Percentiles rank a stretch among this genome's conserved stretches.
Conservation (phyloP, 768 basidiomycete genomes). For the Xanthoconium purpureum region DNA sequence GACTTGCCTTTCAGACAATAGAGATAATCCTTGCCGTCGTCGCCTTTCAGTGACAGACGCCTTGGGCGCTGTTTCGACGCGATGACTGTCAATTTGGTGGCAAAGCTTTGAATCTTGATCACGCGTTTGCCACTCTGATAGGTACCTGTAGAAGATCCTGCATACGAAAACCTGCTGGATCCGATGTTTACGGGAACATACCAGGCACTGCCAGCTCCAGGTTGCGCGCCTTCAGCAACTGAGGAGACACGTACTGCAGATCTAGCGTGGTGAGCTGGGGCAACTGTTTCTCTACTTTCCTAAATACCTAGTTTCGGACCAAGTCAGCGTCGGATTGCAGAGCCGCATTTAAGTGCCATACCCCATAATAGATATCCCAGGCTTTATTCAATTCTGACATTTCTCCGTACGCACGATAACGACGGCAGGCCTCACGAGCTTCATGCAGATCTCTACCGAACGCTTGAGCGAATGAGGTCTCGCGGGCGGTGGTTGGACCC, state of each 20-base stretch:
- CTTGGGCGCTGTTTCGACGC: conserved; percentile 96
- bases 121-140: conserved; percentile 87
- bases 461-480: conserved; percentile 91
- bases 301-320: conserved; percentile 68
- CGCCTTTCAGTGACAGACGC: conserved; percentile 80
- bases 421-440: conserved; percentile 85
- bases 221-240: conserved; percentile 81
- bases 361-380: conserved; percentile 98
- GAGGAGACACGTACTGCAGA: conserved; percentile 95
- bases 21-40: conserved; percentile 91
- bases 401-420: conserved; percentile 85
- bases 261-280: conserved; percentile 87
- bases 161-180: background rate
- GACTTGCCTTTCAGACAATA: conserved; percentile 80
- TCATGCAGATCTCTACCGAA: conserved; percentile 91
- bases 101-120: conserved; percentile 79
- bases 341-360: conserved; percentile 34
- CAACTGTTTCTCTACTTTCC: conserved; percentile 92
- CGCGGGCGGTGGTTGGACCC: conserved; percentile 92
- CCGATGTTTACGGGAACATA: conserved; percentile 25
- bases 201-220: conserved; percentile 96
- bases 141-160: conserved; percentile 53
- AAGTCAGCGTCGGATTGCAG: background rate
- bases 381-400: conserved; percentile 90
- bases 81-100: conserved; percentile 88